Conservation (phyloP, 2,329 filamentous ascomycete genomes). For the Tolypocladium endophyticum region DNA sequence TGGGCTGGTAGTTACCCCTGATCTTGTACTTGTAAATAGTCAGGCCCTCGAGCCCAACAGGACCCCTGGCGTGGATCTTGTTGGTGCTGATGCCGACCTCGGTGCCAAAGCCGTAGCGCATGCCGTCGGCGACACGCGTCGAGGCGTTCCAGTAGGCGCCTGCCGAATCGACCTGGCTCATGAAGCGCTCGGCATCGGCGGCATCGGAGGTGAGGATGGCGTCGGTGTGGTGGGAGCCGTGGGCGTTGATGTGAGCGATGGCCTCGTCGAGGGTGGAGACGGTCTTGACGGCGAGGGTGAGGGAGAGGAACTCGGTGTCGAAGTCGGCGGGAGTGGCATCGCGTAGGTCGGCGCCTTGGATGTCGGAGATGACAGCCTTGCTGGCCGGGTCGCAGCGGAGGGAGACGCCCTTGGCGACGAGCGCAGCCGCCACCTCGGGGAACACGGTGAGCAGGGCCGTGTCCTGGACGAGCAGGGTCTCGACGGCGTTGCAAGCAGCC, state of each 20-base stretch:
- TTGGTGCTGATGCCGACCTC: slow-evolving; percentile 98
- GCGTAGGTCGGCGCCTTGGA: slow-evolving; percentile 41
- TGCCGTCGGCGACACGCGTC: slow-evolving; percentile 89
- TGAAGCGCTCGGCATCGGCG: slow-evolving; percentile 67
- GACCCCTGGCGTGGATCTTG: slow-evolving; percentile 91
- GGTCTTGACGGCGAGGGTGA: slow-evolving; percentile 74
- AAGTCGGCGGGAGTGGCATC: slow-evolving; percentile 63
- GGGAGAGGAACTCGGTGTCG: slow-evolving; percentile 79
- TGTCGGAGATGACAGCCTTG: slow-evolving; percentile 49
- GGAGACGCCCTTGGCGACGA: slow-evolving; percentile 67
- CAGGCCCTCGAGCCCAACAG: slow-evolving; percentile 85
- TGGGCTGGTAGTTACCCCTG: slow-evolving; percentile 72
- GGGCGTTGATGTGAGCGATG: slow-evolving; percentile 79
- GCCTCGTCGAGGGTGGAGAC: slow-evolving; percentile 60
- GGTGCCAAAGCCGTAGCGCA: slow-evolving; percentile 94
- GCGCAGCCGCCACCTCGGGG: slow-evolving; percentile 60
- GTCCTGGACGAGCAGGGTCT: slow-evolving; percentile 80
- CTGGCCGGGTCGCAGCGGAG: slow-evolving; percentile 68
- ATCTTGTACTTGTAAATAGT: slow-evolving; percentile 98
- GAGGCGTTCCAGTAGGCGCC: slow-evolving; percentile 97
- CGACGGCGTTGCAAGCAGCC: slow-evolving; percentile 89
- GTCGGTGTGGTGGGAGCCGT: slow-evolving; percentile 92
- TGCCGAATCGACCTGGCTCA: slow-evolving; percentile 75
- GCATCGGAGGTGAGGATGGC: slow-evolving; percentile 66
- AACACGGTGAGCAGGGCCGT: slow-evolving; percentile 56